Conservation (phyloP, 352 stramenopile genomes). For the Thalassiosira livingstoniorum region DNA sequence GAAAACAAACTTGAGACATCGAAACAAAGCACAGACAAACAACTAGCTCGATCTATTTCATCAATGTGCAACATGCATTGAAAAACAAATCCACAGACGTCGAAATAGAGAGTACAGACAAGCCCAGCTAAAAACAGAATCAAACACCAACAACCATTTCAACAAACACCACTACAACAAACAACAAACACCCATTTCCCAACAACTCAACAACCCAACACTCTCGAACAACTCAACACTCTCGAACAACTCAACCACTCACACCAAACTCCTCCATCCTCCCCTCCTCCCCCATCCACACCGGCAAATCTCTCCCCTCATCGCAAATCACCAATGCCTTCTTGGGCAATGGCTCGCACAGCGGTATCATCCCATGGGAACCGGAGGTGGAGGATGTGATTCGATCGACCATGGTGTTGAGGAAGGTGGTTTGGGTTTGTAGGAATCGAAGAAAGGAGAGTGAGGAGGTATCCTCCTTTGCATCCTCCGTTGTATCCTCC, state of each 20-base stretch:
- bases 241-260: slow-evolving; percentile 10
- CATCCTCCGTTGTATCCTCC: slow-evolving; percentile 9
- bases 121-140: neutral
- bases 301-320: slow-evolving; percentile 61
- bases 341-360: slow-evolving; percentile 71
- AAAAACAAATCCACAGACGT: no score
- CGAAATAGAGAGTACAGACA: neutral
- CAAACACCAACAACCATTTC: no score
- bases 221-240: no score
- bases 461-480: neutral
- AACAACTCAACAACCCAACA: no score
- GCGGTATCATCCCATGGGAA: slow-evolving; percentile 65
- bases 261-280: slow-evolving; percentile 41
- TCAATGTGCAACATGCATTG: no score
- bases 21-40: no score
- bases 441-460: slow-evolving; percentile 65
- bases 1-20: no score
- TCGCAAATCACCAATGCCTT: slow-evolving; percentile 83
- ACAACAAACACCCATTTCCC: no score
- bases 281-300: slow-evolving; percentile 43
- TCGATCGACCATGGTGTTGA: slow-evolving; percentile 84
- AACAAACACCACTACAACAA: no score
- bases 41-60: no score
- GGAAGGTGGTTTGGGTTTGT: slow-evolving; percentile 66
- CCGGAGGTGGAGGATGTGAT: slow-evolving; percentile 71